Evolutionary conservation across 2,329 filamentous ascomycete genomes (phyloP).

Genomic region (Blastomyces gilchristii): DNA sequence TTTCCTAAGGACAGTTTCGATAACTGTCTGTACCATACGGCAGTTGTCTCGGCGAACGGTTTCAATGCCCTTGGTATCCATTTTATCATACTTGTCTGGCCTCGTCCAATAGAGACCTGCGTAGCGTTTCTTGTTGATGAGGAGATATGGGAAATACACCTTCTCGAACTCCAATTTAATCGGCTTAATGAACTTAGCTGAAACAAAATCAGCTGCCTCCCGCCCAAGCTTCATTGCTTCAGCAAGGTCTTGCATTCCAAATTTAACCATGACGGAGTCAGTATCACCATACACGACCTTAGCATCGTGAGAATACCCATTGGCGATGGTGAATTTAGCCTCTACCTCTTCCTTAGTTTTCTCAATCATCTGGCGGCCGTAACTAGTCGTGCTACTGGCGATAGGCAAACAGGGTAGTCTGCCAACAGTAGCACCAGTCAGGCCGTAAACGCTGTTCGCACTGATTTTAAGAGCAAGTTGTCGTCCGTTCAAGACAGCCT

Average conservation of each 20-base stretch:
- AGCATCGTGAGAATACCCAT: slow-evolving; percentile 88
- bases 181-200: slow-evolving; percentile 83
- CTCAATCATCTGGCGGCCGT: slow-evolving; percentile 98
- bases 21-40: slow-evolving; percentile 87
- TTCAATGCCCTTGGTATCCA: slow-evolving; percentile 99
- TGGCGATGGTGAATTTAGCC: slow-evolving; percentile 75
- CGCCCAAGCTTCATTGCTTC: slow-evolving; percentile 93
- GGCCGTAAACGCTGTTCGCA: slow-evolving; percentile 94
- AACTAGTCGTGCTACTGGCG: slow-evolving; percentile 92
- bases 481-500: slow-evolving; percentile 93
- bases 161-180: slow-evolving; percentile 99
- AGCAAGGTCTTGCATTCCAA: slow-evolving; percentile 74
- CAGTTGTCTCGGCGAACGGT: slow-evolving; percentile 97
- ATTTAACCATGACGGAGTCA: slow-evolving; percentile 99
- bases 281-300: slow-evolving; percentile 98
- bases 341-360: slow-evolving; percentile 96
- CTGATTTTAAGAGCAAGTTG: slow-evolving; percentile 93
- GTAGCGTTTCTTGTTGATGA: slow-evolving; percentile 99
- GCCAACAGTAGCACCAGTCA: slow-evolving; percentile 90
- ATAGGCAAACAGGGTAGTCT: slow-evolving; percentile 93
- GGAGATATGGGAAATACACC: slow-evolving; percentile 92
- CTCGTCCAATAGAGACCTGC: slow-evolving; percentile 97
- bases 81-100: slow-evolving; percentile 92
- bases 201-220: slow-evolving; percentile 81
- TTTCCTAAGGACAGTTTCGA: slow-evolving; percentile 92